Conservation (phyloP, 177 flowering plant genomes). For the Vitis hybrid region DNA sequence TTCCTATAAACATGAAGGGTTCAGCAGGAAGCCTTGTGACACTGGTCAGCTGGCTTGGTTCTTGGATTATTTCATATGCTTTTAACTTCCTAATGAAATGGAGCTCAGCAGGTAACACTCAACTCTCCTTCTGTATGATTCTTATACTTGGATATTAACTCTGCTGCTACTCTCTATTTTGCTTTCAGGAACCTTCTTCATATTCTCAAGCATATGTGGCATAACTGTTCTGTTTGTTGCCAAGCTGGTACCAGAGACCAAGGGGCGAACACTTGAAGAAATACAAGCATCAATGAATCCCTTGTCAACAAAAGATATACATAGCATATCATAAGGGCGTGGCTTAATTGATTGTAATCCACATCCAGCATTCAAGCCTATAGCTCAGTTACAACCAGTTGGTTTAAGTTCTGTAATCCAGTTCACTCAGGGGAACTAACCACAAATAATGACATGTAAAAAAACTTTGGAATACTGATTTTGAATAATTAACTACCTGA, state of each 20-base stretch:
- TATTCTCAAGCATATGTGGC: constrained; percentile 31
- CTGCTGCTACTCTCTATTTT: neutral
- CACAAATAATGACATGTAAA: no score
- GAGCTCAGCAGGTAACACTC: constrained; percentile 6
- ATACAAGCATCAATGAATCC: constrained; percentile 42
- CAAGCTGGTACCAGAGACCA: constrained; percentile 49
- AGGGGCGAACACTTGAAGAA: constrained; percentile 45
- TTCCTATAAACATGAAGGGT: constrained; percentile 12
- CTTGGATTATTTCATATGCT: constrained; percentile 3
- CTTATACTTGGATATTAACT: neutral
- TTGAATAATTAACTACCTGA: no score
- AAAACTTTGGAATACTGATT: no score
- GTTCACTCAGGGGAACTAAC: no score
- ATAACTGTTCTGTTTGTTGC: constrained; percentile 37
- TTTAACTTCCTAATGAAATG: constrained; percentile 10
- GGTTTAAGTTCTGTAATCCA: no score
- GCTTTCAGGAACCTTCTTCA: constrained; percentile 36
- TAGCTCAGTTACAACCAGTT: no score
- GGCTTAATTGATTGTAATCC: no score
- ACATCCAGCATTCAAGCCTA: no score
- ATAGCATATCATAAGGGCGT: neutral
- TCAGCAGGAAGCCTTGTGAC: constrained; percentile 10
- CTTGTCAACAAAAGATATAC: constrained; percentile 10
- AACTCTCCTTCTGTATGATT: neutral
- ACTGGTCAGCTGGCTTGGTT: constrained; percentile 2